These are phyloP conservation scores for Kurtzmaniella quercitrusa DNA, from an alignment of 1,139 yeast species.

Conservation along the genomic window DNA sequence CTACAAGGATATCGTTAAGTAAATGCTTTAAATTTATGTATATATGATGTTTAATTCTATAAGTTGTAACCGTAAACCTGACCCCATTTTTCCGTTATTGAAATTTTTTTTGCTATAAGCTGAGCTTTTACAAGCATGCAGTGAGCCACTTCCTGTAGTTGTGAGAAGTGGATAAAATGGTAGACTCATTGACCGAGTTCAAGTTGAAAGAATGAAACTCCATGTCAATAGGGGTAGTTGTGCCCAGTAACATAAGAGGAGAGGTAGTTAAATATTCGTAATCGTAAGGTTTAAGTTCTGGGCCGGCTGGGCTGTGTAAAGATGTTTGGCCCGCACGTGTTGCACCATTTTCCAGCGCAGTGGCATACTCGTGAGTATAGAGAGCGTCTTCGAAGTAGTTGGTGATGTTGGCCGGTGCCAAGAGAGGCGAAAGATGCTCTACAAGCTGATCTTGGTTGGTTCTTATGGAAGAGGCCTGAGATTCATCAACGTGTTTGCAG, in stretches of 20 bases:
- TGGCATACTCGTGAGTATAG: background rate
- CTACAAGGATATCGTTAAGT: background rate
- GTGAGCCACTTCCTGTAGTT: conserved; percentile 44
- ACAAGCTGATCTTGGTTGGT: conserved; percentile 5
- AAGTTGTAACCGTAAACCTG: background rate
- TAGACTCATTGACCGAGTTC: conserved; percentile 25
- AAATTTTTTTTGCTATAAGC: background rate
- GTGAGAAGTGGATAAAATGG: conserved; percentile 29
- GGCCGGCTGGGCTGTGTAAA: background rate
- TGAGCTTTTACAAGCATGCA: conserved; percentile 21
- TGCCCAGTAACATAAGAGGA: conserved; percentile 16
- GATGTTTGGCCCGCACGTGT: background rate
- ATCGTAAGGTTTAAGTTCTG: conserved; percentile 19
- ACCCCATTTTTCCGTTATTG: background rate
- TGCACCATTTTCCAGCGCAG: background rate
- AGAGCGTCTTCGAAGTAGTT: background rate
- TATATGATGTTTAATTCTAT: background rate
- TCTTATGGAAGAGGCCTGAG: conserved; percentile 12
- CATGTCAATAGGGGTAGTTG: conserved; percentile 17
- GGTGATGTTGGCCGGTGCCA: conserved; percentile 25
- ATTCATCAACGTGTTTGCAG: conserved; percentile 48
- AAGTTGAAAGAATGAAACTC: conserved; percentile 27
- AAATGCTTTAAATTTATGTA: background rate
- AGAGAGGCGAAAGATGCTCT: conserved; percentile 31
- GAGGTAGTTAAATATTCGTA: conserved; percentile 17